Conservation (phyloP, 257 asterid species). For the Solanum ahanhuiri region DNA sequence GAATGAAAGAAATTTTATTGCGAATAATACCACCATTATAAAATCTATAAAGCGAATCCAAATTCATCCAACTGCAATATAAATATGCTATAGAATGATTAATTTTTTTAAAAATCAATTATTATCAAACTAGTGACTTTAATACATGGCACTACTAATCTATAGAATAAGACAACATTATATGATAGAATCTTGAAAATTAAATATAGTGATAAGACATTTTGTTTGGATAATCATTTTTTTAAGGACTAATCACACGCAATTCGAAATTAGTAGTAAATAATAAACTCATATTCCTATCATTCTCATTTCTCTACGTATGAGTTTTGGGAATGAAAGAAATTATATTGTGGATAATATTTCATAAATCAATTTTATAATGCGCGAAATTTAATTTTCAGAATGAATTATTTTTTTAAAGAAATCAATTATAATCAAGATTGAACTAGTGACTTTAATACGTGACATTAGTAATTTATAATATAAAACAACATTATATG, state of each 20-base stretch:
- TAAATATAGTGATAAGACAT: neutral
- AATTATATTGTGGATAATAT: neutral
- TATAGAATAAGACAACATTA: neutral
- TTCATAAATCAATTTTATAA: neutral
- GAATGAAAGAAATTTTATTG: accelerated
- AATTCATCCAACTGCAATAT: neutral
- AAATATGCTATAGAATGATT: too few relatives aligned
- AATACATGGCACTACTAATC: neutral
- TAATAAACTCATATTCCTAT: neutral
- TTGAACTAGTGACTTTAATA: neutral
- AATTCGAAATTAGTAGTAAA: neutral
- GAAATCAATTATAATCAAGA: neutral
- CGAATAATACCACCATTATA: too few relatives aligned
- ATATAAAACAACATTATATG: neutral
- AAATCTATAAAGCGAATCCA: neutral
- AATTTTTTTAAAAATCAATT: too few relatives aligned
- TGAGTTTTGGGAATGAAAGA: neutral
- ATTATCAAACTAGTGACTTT: neutral
- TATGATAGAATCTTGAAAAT: neutral
- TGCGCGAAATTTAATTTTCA: neutral
- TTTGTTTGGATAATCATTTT: neutral
- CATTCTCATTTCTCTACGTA: neutral
- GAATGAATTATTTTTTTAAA: too few relatives aligned
- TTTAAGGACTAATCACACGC: neutral
- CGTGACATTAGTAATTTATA: neutral